Base-by-base conservation (phyloP, 371 early-diverging fungal species). In the Mortierella sp. region DNA sequence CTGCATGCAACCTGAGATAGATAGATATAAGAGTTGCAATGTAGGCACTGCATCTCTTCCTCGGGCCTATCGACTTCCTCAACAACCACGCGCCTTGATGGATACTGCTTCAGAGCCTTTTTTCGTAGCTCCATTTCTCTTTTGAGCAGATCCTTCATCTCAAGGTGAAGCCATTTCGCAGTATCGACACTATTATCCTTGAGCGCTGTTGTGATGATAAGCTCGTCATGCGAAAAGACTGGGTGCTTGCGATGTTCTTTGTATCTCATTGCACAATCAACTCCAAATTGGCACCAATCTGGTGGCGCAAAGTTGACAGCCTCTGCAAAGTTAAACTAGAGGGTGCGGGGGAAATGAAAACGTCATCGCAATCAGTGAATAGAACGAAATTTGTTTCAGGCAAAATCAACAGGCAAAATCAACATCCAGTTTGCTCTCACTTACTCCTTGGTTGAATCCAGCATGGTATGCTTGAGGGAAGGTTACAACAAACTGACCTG, bases 401-500 rank as follows among this genome's bases (percentile, higher is more conserved):
- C 22, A 30, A 49, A 43, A 64, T 32, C 11, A 74, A 43, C 9
- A 30, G 26, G 20, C 22, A 30, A 49, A 43, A 64, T 32, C 11
- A 74, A 64, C 3, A 51, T 14, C 45, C 24, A 47, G 18, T 62
- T 11, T 35, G 30, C 54, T 40, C 54, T 28, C 30, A 65, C 86
- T 83, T 89, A 93, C 94, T 32, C 99, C 99, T 57, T 97, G 97
- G 80, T 97, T 98, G 84, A 98, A 97, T 3, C 98, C 99, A 0
- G 96, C 94, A 75, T 98, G 99, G 81, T 98, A 98, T 1, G 96
- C 94, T 69, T 95, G 90, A 10, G 99, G 99, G 76, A 97, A 98
- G 0, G 99, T 98, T 40, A 98, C 89, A 3, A 98, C 94, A 83
- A 98, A 96, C 79, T 98, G 96, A 20, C 97, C 96, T 9, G 97